Evolutionary conservation across 805 yeast species (phyloP), one percentile per base, ranked within the genome.

Genomic region (Kuraishia floccosa): DNA sequence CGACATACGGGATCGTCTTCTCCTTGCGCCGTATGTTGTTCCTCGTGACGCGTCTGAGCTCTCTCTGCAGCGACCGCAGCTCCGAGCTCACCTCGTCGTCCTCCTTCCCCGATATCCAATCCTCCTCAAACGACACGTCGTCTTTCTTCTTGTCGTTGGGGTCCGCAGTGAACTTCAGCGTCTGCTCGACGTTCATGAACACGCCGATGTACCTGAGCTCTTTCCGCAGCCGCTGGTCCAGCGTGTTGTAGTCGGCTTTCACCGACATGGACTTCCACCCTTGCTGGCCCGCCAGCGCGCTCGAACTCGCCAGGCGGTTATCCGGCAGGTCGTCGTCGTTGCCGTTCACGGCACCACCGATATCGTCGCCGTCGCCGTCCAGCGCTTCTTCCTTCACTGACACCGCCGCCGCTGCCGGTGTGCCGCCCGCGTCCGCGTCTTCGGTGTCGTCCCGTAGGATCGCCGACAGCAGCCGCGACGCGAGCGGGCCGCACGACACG

Each of bases 51-150:
- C 63, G 67, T 39, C 65, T 70, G 35, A 91, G 59, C 35, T 80
- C 75, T 27, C 60, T 58, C 47, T 91, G 96, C 30, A 89, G 58
- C 11, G 50, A 51, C 35, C 98, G 65, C 38, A 91, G 58, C 47
- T 89, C 96, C 1, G 79, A 75, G 38, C 93, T 78, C 4, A 91
- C 72, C 53, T 91, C 97, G 55, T 91, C 99, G 52, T 91, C 99
- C 47, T 91, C 96, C 35, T 81, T 70, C 24, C 76, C 74, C 30
- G 66, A 65, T 10, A 78, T 56, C 96, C 96, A 87, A 48, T 77
- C 83, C 31, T 72, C 68, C 28, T 60, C 62, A 39, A 59, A 58
- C 24, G 39, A 44, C 12, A 36, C 45, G 22, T 17, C 30, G 25
- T 12, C 30, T 33, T 43, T 27, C 32, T 27, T 25, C 42, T 45